Percentiles rank a stretch among this genome's conserved stretches.
phyloP scores from a whole-genome alignment of 2,329 filamentous ascomycete species.

The Ophiostoma pallidulum region DNA sequence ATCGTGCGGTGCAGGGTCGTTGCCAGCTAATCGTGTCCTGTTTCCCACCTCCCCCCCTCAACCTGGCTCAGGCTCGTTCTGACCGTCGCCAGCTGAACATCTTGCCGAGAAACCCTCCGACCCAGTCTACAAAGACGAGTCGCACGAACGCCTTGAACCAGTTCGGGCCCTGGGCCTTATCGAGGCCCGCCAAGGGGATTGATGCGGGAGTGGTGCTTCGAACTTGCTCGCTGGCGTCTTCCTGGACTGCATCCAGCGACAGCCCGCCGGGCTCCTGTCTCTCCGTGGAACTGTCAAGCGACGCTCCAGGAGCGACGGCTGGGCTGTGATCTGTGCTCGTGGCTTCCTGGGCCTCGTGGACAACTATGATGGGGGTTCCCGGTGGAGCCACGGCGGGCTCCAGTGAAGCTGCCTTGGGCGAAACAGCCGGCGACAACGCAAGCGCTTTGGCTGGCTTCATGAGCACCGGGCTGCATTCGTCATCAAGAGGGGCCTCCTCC shows the following conservation, averaged over 20 bases:
- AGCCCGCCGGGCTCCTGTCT: neutral
- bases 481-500: slow-evolving; percentile 26
- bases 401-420: neutral
- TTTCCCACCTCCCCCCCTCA: neutral
- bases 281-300: neutral
- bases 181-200: slow-evolving; percentile 15
- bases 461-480: slow-evolving; percentile 4
- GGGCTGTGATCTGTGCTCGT: neutral
- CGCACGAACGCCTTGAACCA: slow-evolving; percentile 29
- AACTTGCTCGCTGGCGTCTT: slow-evolving; percentile 2
- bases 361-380: neutral
- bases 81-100: slow-evolving; percentile 22
- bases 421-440: neutral
- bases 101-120: slow-evolving; percentile 27
- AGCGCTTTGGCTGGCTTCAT: neutral
- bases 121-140: slow-evolving; percentile 30
- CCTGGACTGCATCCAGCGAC: neutral
- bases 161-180: slow-evolving; percentile 17
- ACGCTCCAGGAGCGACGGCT: neutral
- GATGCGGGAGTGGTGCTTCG: slow-evolving; percentile 15
- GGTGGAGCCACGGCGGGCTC: neutral
- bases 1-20: neutral
- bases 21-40: too few relatives aligned
- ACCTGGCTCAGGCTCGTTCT: neutral
- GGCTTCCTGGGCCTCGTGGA: neutral